These are phyloP conservation scores for Mycena sanguinolenta DNA, from an alignment of 768 basidiomycete species.

Conservation along the genomic window DNA sequence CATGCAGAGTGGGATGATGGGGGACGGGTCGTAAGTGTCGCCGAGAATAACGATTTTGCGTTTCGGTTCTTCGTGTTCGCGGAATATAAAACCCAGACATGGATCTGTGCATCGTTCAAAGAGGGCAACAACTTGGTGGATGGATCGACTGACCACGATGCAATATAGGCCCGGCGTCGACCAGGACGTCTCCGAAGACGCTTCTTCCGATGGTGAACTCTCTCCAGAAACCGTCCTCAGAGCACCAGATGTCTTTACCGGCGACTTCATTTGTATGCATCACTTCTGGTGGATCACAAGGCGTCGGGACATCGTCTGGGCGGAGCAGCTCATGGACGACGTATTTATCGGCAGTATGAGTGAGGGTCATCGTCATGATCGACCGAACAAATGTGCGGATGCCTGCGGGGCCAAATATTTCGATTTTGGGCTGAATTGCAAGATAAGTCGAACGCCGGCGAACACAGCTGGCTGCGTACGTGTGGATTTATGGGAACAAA, in stretches of 20 bases:
- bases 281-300: conserved; percentile 60
- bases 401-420: conserved; percentile 86
- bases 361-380: conserved; percentile 76
- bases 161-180: conserved; percentile 81
- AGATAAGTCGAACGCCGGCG: conserved; percentile 20
- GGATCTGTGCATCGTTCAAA: conserved; percentile 61
- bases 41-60: conserved; percentile 84
- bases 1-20: conserved; percentile 68
- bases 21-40: conserved; percentile 77
- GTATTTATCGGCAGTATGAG: conserved; percentile 71
- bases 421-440: conserved; percentile 61
- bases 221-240: conserved; percentile 75
- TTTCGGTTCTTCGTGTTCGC: conserved; percentile 61
- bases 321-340: conserved; percentile 84
- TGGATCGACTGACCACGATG: conserved; percentile 77
- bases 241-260: conserved; percentile 71
- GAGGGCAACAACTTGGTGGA: not conserved
- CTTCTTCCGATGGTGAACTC: conserved; percentile 59
- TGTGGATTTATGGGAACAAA: conserved; percentile 37
- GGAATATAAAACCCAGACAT: conserved; percentile 84
- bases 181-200: conserved; percentile 57
- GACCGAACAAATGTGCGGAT: conserved; percentile 81
- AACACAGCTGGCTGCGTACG: conserved; percentile 26
- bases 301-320: conserved; percentile 63
- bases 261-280: conserved; percentile 74